These are phyloP conservation scores for Hibiscus trionum DNA, from an alignment of 345 rosid species.

Conservation along the genomic window DNA sequence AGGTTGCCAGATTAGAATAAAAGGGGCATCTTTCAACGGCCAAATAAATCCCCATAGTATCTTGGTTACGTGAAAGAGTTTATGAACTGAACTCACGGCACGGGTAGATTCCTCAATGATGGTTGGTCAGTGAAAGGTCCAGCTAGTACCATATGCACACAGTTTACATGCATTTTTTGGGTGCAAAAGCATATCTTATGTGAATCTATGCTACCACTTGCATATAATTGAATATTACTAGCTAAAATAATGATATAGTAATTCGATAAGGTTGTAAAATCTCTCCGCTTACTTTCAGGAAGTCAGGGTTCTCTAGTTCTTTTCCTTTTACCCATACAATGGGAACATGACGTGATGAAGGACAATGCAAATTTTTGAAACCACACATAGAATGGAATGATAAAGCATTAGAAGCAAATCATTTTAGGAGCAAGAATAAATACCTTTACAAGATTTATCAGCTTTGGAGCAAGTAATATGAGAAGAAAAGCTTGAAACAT, in stretches of 20 bases:
- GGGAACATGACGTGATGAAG: neutral
- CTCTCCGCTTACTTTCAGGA: neutral
- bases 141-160: neutral
- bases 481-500: conserved; percentile 14
- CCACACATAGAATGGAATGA: neutral
- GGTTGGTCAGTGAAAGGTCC: neutral
- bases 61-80: neutral
- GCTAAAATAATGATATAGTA: neutral
- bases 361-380: neutral
- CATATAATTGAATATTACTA: neutral
- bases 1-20: neutral
- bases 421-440: neutral
- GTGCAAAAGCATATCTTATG: neutral
- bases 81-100: conserved; percentile 4
- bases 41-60: neutral
- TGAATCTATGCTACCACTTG: neutral
- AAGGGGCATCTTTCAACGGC: neutral
- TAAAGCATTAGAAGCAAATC: neutral
- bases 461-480: conserved; percentile 19
- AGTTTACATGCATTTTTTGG: neutral
- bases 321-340: neutral
- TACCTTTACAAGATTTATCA: conserved; percentile 33
- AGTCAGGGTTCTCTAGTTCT: neutral
- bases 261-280: neutral
- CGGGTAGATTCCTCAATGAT: neutral